Evolutionary conservation across 192 early-diverging fungal species (phyloP), one percentile per base, ranked within the genome.

Genomic region (Mortierella antarctica): DNA sequence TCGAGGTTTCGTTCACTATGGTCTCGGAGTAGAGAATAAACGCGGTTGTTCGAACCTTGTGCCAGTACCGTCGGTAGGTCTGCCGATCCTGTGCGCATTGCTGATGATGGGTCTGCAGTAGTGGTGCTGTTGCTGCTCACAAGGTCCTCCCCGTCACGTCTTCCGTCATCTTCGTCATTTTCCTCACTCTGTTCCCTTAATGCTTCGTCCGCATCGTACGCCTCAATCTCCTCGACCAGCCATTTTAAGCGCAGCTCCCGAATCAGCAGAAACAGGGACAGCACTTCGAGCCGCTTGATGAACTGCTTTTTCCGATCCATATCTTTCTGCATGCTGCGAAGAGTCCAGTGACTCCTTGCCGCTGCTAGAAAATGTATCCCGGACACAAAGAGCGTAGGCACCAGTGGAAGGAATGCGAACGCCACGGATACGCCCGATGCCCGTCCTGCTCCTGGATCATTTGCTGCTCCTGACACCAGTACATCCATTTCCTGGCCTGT

Each of bases 221-320:
- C 44, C 39, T 45, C 56, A 40, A 62, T 76, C 31, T 57, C 54
- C 6, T 23, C 23, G 44, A 67, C 45, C 10, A 76, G 45, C 74
- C 74, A 76, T 4, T 14, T 21, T 31, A 76, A 60, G 39, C 74
- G 52, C 53, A 57, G 54, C 18, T 76, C 61, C 9, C 74, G 74
- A 31, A 68, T 44, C 15, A 42, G 2, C 14, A 76, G 7, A 8
- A 76, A 58, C 45, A 21, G 51, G 0, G 59, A 57, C 6, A 69
- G 12, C 14, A 67, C n/a, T 12, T 52, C 57, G 6, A 62, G 44
- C 11, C 74, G 65, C 10, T 48, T 53, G 15, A 54, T 45, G 14
- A 62, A 62, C 13, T 46, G 42, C 9, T 41, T 7, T 21, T 62
- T 47, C 0, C 14, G 45, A 5, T 44, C 50, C 4, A 18, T 57